Evolutionary conservation across 345 rosid genomes (phyloP).

Genomic region (Gossypium arboreum): DNA sequence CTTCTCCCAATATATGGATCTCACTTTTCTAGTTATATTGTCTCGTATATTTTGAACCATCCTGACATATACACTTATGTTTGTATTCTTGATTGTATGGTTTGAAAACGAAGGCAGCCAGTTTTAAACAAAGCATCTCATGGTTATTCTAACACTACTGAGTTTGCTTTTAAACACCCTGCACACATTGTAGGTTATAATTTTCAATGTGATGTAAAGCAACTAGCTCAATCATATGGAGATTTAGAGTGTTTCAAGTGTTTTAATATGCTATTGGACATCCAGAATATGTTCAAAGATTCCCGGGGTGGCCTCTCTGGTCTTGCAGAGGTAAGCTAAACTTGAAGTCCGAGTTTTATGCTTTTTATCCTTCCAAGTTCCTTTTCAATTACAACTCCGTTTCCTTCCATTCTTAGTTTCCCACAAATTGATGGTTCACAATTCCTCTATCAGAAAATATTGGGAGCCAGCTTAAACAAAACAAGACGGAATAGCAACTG

Average conservation of each 20-base stretch:
- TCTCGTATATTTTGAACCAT: neutral
- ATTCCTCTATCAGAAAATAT: conserved; percentile 48
- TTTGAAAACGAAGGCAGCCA: neutral
- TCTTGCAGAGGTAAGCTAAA: conserved; percentile 59
- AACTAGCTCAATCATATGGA: conserved; percentile 60
- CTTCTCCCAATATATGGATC: neutral
- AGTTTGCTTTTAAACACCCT: neutral
- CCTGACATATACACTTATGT: neutral
- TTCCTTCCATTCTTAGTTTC: neutral
- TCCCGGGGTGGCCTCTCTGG: conserved; percentile 78
- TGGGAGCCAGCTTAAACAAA: conserved; percentile 87
- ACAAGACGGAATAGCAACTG: conserved; percentile 82
- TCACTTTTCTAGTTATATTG: neutral
- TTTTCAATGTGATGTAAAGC: conserved; percentile 76
- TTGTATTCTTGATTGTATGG: neutral
- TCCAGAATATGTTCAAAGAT: conserved; percentile 71
- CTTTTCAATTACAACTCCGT: neutral
- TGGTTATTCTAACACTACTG: neutral
- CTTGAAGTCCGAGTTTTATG: neutral
- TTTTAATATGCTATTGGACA: conserved; percentile 77
- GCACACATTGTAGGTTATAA: conserved; percentile 56
- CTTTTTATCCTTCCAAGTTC: conserved; percentile 12
- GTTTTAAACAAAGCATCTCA: neutral
- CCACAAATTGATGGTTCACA: neutral
- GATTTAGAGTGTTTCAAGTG: conserved; percentile 75